Percentiles rank a stretch among this genome's conserved stretches.
phyloP scores from a whole-genome alignment of 73 alveolate genomes.

The Paramecium sexaurelia region DNA sequence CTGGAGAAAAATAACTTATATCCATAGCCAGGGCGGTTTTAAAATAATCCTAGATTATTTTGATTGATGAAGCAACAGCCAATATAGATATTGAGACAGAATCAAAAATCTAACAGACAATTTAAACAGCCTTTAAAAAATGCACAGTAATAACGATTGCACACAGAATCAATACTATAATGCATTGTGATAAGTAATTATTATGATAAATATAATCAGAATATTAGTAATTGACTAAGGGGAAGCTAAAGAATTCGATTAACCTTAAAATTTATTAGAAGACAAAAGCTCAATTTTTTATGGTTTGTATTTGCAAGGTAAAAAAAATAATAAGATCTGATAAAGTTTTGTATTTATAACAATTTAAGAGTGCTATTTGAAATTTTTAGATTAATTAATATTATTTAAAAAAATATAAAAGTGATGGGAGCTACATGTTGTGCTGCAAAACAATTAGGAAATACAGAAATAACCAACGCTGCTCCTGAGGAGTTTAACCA shows the following conservation, averaged over 20 bases:
- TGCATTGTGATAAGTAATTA: conserved; percentile 67
- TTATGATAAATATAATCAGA: neutral
- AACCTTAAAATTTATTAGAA: conserved; percentile 42
- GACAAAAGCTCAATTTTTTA: conserved; percentile 34
- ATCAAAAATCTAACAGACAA: conserved; percentile 75
- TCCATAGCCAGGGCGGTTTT: conserved; percentile 86
- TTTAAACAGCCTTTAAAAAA: conserved; percentile 66
- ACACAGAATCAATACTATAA: conserved; percentile 81
- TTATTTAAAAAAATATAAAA: neutral
- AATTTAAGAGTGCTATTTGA: neutral
- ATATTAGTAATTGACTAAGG: conserved; percentile 73
- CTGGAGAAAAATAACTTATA: conserved; percentile 84
- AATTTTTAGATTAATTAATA: neutral
- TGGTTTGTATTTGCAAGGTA: neutral
- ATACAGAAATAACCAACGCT: neutral
- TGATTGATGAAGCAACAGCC: conserved; percentile 96
- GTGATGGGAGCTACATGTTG: conserved; percentile 52
- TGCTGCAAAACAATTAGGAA: neutral
- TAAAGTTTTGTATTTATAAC: neutral
- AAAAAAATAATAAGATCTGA: neutral
- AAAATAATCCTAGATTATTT: conserved; percentile 74
- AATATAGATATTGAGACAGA: conserved; percentile 87
- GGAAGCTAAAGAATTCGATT: conserved; percentile 34
- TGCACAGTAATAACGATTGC: conserved; percentile 84
- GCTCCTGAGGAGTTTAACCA: neutral